Percentiles rank a stretch among this genome's conserved stretches.
Evolutionary conservation across 2,329 filamentous ascomycete genomes (phyloP).

Genomic region (Gaeumannomyces sp.): DNA sequence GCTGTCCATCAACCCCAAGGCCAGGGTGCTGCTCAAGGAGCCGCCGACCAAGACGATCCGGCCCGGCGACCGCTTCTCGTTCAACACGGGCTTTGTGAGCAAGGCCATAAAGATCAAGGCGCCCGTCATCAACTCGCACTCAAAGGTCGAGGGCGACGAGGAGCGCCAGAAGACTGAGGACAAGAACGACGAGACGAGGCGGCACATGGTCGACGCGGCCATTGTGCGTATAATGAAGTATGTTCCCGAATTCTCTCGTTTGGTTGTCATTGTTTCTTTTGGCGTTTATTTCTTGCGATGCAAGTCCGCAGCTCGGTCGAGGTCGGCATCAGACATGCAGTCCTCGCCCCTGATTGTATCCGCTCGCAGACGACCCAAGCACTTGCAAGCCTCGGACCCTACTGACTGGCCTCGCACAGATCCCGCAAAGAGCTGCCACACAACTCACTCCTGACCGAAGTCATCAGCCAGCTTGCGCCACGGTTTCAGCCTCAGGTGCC

Average conservation of each 20-base stretch:
- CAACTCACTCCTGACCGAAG: constrained; percentile 63
- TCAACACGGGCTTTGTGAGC: constrained; percentile 76
- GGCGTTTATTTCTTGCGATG: not conserved
- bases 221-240: constrained; percentile 84
- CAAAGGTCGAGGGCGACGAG: constrained; percentile 73
- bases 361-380: constrained; percentile 23
- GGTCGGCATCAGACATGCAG: too few species aligned
- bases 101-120: constrained; percentile 86
- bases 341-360: not conserved
- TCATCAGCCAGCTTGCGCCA: constrained; percentile 59
- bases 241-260: constrained; percentile 25
- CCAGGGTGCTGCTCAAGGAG: constrained; percentile 71
- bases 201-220: constrained; percentile 67
- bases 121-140: constrained; percentile 72
- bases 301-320: too few species aligned
- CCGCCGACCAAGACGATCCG: constrained; percentile 74
- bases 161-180: constrained; percentile 67
- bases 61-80: constrained; percentile 69
- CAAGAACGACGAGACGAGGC: constrained; percentile 66
- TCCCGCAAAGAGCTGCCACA: constrained; percentile 69
- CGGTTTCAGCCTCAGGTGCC: constrained; percentile 71
- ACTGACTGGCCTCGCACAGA: constrained; percentile 33
- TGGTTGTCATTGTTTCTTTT: constrained; percentile 5
- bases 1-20: constrained; percentile 77
- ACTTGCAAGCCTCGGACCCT: too few species aligned